phyloP scores from a whole-genome alignment of 176 grass and related monocot genomes.

The Ensete glaucum region DNA sequence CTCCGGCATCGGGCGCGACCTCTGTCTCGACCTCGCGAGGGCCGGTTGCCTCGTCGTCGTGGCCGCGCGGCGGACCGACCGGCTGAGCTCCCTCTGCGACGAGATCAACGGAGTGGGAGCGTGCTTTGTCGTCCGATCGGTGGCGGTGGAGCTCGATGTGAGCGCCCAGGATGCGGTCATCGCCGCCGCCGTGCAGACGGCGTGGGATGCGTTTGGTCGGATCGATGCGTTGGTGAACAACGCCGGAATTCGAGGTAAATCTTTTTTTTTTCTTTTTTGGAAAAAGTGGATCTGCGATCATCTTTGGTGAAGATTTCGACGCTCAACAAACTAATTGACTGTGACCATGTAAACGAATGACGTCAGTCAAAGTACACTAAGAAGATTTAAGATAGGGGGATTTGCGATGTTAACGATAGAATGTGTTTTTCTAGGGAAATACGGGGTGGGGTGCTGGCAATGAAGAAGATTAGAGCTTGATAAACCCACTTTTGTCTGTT shows the following conservation, averaged over 20 bases:
- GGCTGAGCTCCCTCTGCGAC: conserved; percentile 69
- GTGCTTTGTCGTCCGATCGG: conserved; percentile 1
- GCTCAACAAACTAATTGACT: not conserved
- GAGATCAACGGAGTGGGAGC: conserved; percentile 43
- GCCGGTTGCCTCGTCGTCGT: conserved; percentile 56
- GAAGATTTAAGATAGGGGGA: no score
- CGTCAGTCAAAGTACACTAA: no score
- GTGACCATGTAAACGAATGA: not conserved
- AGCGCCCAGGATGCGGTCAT: conserved; percentile 28
- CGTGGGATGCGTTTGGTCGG: conserved; percentile 66
- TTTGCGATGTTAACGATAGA: no score
- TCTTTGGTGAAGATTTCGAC: not conserved
- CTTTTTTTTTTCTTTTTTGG: conserved; percentile 7
- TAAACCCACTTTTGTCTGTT: no score
- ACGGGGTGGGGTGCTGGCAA: no score
- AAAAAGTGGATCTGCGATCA: not conserved
- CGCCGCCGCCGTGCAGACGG: conserved; percentile 37
- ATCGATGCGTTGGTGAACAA: conserved; percentile 71
- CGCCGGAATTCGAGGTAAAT: conserved; percentile 62
- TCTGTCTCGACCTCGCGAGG: conserved; percentile 62
- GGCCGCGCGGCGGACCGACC: conserved; percentile 49
- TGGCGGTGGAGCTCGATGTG: conserved; percentile 52
- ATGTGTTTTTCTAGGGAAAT: no score
- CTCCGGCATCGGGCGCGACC: conserved; percentile 63
- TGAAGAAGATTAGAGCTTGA: no score